A percentile compares a stretch with the other conserved stretches of the same genome.
phyloP scores from a whole-genome alignment of 2,329 filamentous ascomycete species.

The Apiospora saccharicola region DNA sequence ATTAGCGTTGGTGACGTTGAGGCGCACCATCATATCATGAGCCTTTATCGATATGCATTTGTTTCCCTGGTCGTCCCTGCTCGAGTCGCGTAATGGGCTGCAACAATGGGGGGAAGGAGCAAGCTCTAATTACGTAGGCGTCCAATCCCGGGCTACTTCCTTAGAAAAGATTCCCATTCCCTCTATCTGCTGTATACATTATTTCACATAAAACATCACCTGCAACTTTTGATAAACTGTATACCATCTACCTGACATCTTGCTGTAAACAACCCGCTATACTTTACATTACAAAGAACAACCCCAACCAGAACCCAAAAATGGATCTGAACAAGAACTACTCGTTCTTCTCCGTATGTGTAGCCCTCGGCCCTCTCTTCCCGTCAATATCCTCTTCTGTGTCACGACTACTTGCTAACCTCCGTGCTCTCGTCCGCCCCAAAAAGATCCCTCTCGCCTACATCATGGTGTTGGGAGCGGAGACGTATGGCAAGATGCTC shows the following conservation, averaged over 20 bases:
- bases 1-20: not conserved
- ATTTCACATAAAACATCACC: not conserved
- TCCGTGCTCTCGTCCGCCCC: not conserved
- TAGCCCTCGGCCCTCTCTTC: not conserved
- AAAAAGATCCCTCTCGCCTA: conserved; percentile 16
- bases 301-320: not conserved
- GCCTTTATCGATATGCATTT: not conserved
- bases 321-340: conserved; percentile 24
- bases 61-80: not conserved
- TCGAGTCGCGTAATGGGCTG: not conserved
- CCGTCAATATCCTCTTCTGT: not conserved
- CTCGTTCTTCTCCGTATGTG: conserved; percentile 23
- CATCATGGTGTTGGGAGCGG: not conserved
- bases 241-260: not conserved
- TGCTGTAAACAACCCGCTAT: not conserved
- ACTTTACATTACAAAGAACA: not conserved
- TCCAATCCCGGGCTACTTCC: not conserved
- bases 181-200: not conserved
- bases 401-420: not conserved
- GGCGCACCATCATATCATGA: not conserved
- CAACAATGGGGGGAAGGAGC: not conserved
- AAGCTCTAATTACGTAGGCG: not conserved
- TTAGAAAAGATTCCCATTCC: not conserved
- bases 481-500: conserved; percentile 17
- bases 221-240: not conserved